phyloP scores from a whole-genome alignment of 345 rosid species.

The Melaleuca quinquenervia region DNA sequence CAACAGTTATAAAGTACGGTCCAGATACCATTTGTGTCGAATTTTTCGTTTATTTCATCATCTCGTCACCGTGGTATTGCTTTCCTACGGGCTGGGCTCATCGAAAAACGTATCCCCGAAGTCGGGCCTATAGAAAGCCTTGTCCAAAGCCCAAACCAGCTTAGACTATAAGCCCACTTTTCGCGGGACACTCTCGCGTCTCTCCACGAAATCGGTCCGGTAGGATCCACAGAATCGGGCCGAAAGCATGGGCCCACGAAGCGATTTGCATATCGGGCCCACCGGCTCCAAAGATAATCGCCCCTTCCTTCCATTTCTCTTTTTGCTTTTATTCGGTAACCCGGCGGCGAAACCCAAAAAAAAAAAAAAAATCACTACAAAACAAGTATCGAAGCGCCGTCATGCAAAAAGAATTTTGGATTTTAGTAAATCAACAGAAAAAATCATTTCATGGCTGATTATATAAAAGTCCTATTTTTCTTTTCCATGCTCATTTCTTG shows the following conservation, averaged over 20 bases:
- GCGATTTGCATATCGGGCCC: neutral
- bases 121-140: neutral
- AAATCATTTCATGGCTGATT: neutral
- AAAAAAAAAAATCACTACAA: neutral
- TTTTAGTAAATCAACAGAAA: neutral
- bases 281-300: neutral
- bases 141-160: neutral
- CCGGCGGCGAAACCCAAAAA: neutral
- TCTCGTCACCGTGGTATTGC: neutral
- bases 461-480: no score
- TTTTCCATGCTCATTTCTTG: neutral
- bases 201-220: neutral
- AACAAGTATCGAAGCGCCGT: neutral
- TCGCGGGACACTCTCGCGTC: neutral
- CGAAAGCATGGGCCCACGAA: neutral
- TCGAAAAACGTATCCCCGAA: neutral
- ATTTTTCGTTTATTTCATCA: no score
- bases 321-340: neutral
- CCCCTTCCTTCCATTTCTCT: no score
- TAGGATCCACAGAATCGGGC: neutral
- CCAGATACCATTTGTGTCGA: no score
- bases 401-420: neutral
- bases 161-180: neutral
- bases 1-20: no score
- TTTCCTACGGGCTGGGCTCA: neutral